A percentile compares a stretch with the other conserved stretches of the same genome.
Evolutionary conservation across 768 basidiomycete species (phyloP).

Genomic region (Chalciporus sphaerocephalus): DNA sequence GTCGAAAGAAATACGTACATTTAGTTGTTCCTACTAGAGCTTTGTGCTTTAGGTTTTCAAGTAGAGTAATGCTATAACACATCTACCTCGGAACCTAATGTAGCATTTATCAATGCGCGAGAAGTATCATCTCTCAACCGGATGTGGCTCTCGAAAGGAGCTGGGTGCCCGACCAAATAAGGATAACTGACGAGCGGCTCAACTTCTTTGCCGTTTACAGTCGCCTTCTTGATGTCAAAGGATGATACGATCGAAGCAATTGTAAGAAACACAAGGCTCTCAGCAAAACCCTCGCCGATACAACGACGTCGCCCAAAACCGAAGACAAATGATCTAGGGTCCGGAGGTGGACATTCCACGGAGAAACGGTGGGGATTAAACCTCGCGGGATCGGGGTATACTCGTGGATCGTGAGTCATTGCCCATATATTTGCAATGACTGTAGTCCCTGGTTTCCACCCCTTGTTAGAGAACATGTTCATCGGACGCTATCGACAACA

Average conservation of each 20-base stretch:
- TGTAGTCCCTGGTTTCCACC: neutral
- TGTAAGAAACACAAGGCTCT: neutral
- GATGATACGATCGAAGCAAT: constrained; percentile 1
- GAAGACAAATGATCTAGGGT: constrained; percentile 1
- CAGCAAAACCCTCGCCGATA: constrained; percentile 1
- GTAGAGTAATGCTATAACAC: neutral
- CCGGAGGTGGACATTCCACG: neutral
- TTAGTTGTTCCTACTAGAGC: too few relatives aligned
- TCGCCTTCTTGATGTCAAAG: neutral
- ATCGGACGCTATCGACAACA: neutral
- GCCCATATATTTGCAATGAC: constrained; percentile 5
- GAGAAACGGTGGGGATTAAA: constrained; percentile 1
- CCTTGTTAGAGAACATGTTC: neutral
- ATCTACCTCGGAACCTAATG: neutral
- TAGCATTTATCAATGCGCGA: neutral
- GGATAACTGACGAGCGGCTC: constrained; percentile 5
- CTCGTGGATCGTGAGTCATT: constrained; percentile 2
- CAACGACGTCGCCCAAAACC: constrained; percentile 6
- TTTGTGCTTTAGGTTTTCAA: too few relatives aligned
- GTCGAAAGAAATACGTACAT: too few relatives aligned
- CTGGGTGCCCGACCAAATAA: neutral
- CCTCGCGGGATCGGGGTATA: constrained; percentile 1
- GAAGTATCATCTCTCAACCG: neutral
- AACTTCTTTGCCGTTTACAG: neutral
- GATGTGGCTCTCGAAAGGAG: neutral